Conservation (phyloP, 257 asterid species). For the Jaltomata sinuosa region DNA sequence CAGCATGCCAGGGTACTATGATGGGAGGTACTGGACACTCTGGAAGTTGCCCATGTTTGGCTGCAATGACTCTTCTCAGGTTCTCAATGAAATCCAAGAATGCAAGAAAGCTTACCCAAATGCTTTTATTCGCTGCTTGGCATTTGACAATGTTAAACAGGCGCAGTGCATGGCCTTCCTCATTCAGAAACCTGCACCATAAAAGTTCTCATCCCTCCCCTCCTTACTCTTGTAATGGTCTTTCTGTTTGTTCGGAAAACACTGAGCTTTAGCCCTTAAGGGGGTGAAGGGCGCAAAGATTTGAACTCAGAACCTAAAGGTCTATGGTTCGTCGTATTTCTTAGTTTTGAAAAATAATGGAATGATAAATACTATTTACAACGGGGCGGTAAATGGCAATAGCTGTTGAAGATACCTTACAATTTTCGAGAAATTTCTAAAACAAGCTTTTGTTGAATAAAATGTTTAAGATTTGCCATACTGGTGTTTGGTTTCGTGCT, state of each 20-base stretch:
- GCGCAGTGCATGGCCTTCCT: constrained; percentile 47
- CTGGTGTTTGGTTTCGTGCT: neutral
- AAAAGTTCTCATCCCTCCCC: neutral
- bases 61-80: constrained; percentile 30
- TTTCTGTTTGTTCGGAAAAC: neutral
- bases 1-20: constrained; percentile 44
- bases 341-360: neutral
- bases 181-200: constrained; percentile 28
- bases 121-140: constrained; percentile 46
- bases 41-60: constrained; percentile 64
- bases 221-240: neutral
- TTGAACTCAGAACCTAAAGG: neutral
- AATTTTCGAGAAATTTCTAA: neutral
- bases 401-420: neutral
- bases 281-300: too few species aligned
- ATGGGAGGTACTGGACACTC: constrained; percentile 52
- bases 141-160: constrained; percentile 36
- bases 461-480: neutral
- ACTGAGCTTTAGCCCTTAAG: neutral
- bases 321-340: neutral
- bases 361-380: neutral
- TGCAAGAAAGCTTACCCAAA: constrained; percentile 42
- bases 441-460: neutral
- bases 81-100: constrained; percentile 32
- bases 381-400: neutral